phyloP scores from a whole-genome alignment of 768 basidiomycete species.

The Naganishia friedmannii region DNA sequence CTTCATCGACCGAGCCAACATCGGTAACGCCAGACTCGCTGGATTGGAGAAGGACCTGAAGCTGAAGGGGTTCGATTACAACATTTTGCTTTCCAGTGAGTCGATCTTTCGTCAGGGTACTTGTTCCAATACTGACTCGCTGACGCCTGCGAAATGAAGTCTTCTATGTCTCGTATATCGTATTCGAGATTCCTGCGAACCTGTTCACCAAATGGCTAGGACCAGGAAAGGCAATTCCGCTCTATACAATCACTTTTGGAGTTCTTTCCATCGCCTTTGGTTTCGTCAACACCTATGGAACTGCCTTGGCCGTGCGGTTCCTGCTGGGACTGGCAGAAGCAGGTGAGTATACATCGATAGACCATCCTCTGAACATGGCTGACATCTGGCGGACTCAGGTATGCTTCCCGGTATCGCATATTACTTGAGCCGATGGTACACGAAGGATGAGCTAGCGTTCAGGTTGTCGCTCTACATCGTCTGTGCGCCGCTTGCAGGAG shows the following conservation, averaged over 20 bases:
- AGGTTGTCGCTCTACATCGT: conserved; percentile 23
- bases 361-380: too few relatives aligned
- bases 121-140: neutral
- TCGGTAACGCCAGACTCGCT: conserved; percentile 29
- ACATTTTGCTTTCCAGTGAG: conserved; percentile 25
- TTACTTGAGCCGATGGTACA: conserved; percentile 30
- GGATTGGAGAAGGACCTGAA: conserved; percentile 40
- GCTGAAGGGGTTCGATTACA: conserved; percentile 35
- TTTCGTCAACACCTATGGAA: conserved; percentile 9
- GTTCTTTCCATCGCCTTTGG: conserved; percentile 27
- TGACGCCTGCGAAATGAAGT: neutral
- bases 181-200: conserved; percentile 27
- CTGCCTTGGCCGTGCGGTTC: conserved; percentile 26
- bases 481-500: conserved; percentile 26
- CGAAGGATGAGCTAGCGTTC: conserved; percentile 28
- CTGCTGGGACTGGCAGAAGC: conserved; percentile 27
- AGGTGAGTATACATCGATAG: neutral
- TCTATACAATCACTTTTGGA: conserved; percentile 28
- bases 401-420: conserved; percentile 31
- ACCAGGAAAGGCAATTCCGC: conserved; percentile 27
- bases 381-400: conserved; percentile 7
- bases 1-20: conserved; percentile 30
- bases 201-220: conserved; percentile 31
- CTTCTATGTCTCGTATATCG: conserved; percentile 26
- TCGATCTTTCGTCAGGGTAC: neutral